Evolutionary conservation across 768 basidiomycete species (phyloP).

Genomic region (Amanita polypyramis): DNA sequence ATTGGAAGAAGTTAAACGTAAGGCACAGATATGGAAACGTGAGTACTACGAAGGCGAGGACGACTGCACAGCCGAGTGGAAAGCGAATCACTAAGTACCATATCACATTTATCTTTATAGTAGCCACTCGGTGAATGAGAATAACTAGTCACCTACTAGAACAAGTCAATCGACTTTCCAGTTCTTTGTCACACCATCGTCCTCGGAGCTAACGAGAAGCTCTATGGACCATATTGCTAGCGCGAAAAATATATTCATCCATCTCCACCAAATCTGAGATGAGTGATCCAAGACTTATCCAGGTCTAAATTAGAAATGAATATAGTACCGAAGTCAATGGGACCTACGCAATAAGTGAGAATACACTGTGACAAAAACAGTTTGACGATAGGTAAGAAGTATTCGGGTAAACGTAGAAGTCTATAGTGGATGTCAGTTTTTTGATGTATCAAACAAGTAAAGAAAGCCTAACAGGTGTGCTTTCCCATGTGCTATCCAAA

Average conservation of each 20-base stretch:
- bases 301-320: constrained; percentile 3
- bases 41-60: constrained; percentile 72
- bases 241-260: constrained; percentile 86
- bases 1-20: constrained; percentile 77
- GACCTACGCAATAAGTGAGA: constrained; percentile 71
- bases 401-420: constrained; percentile 69
- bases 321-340: background rate
- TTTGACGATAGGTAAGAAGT: constrained; percentile 73
- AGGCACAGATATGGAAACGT: constrained; percentile 86
- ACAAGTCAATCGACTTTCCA: constrained; percentile 67
- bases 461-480: constrained; percentile 48
- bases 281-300: constrained; percentile 70
- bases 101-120: background rate
- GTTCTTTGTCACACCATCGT: constrained; percentile 50
- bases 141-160: background rate
- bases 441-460: background rate
- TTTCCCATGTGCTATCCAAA: constrained; percentile 57
- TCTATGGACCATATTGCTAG: constrained; percentile 77
- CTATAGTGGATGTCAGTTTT: constrained; percentile 24
- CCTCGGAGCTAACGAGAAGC: constrained; percentile 67
- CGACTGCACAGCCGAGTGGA: constrained; percentile 60
- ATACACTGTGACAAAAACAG: constrained; percentile 80
- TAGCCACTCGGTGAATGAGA: background rate
- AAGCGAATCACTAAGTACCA: constrained; percentile 38
- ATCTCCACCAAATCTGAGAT: constrained; percentile 90